phyloP scores from a whole-genome alignment of 441 rosid genomes.

The Breynia disticha region DNA sequence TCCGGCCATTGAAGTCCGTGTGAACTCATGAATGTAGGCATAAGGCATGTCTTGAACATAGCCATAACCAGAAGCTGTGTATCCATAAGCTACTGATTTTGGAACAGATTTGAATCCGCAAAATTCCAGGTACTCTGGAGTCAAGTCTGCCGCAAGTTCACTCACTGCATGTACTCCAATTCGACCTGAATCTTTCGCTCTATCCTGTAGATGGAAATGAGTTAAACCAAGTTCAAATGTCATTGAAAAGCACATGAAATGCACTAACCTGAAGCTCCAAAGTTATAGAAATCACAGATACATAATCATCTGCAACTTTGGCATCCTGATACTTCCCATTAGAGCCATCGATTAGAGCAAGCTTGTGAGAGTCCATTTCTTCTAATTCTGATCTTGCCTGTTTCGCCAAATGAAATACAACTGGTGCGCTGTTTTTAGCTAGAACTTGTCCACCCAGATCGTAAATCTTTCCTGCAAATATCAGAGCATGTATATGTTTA shows the following conservation, averaged over 20 bases:
- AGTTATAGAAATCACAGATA: constrained; percentile 46
- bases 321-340: constrained; percentile 43
- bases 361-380: constrained; percentile 67
- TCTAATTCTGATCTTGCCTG: constrained; percentile 43
- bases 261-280: constrained; percentile 49
- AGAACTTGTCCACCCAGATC: constrained; percentile 77
- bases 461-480: constrained; percentile 41
- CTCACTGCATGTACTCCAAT: constrained; percentile 61
- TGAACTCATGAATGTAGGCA: constrained; percentile 66
- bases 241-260: not conserved
- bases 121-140: constrained; percentile 37
- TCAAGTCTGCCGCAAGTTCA: constrained; percentile 46
- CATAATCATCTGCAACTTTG: constrained; percentile 57
- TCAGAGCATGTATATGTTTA: not conserved
- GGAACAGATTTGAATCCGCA: constrained; percentile 49
- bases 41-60: constrained; percentile 67
- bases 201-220: constrained; percentile 30
- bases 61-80: constrained; percentile 73
- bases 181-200: constrained; percentile 39
- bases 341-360: constrained; percentile 44
- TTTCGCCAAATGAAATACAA: constrained; percentile 52
- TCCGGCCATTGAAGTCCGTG: constrained; percentile 71
- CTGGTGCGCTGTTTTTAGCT: constrained; percentile 64
- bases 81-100: constrained; percentile 57
- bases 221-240: not conserved